Conservation (phyloP, 2,329 filamentous ascomycete genomes). For the Penicillium sp. region DNA sequence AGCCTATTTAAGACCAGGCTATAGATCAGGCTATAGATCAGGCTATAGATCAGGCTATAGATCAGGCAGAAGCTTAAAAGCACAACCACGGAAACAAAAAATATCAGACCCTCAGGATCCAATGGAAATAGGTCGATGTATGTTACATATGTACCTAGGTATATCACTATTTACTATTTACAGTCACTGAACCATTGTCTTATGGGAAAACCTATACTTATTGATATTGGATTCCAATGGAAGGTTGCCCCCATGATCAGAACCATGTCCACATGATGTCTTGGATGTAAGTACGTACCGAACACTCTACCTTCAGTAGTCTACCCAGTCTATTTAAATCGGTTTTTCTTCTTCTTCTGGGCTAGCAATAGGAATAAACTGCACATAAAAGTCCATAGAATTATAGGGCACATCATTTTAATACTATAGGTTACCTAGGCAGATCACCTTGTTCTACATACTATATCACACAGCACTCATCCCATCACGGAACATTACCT, state of each 20-base stretch:
- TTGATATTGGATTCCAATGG: too few relatives aligned
- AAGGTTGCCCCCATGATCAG: not conserved
- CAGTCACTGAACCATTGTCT: not conserved
- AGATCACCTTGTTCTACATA: not conserved
- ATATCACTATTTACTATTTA: not conserved
- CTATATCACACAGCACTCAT: not conserved
- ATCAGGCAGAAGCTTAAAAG: not conserved
- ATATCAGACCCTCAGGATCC: not conserved
- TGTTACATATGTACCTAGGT: too few relatives aligned
- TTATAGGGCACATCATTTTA: not conserved
- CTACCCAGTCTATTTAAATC: too few relatives aligned
- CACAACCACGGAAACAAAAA: not conserved
- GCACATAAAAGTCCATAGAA: not conserved
- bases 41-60: not conserved
- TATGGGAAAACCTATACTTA: not conserved
- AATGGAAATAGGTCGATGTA: not conserved
- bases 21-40: not conserved
- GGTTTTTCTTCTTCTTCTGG: not conserved
- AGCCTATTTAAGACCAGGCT: not conserved
- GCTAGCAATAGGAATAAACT: not conserved
- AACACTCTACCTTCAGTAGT: not conserved
- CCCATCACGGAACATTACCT: conserved; percentile 32
- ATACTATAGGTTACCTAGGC: not conserved
- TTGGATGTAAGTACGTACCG: not conserved
- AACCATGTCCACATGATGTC: conserved; percentile 1